These are phyloP conservation scores for Abelmoschus esculentus DNA, from an alignment of 345 rosid genomes.

Conservation along the genomic window DNA sequence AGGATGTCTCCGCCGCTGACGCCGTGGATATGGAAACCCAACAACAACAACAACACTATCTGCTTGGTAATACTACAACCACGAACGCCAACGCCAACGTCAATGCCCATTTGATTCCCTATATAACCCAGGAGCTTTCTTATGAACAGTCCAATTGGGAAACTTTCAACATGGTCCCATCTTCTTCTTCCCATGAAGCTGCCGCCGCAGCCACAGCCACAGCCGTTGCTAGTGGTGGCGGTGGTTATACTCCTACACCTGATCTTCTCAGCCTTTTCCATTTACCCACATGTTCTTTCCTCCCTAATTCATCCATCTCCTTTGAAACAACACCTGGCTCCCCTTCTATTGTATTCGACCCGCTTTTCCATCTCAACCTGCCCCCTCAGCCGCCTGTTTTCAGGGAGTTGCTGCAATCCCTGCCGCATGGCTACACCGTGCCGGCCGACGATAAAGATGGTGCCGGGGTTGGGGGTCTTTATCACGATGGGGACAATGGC, in stretches of 20 bases:
- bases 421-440: slow-evolving; percentile 30
- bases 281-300: slow-evolving; percentile 35
- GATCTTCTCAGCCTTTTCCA: slow-evolving; percentile 65
- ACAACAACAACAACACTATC: slow-evolving; percentile 22
- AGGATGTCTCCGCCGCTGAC: slow-evolving; percentile 1
- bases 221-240: not conserved
- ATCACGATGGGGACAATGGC: slow-evolving; percentile 37
- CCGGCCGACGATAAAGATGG: slow-evolving; percentile 29
- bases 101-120: slow-evolving; percentile 27
- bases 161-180: slow-evolving; percentile 21
- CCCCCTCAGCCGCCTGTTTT: slow-evolving; percentile 63
- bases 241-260: slow-evolving; percentile 28
- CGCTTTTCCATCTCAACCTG: slow-evolving; percentile 45
- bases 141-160: slow-evolving; percentile 36
- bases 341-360: slow-evolving; percentile 46
- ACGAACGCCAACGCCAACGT: not conserved
- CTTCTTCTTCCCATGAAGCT: slow-evolving; percentile 12
- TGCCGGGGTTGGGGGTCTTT: slow-evolving; percentile 7
- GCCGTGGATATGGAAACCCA: slow-evolving; percentile 32
- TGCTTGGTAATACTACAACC: not conserved
- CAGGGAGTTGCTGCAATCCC: slow-evolving; percentile 33
- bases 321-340: slow-evolving; percentile 27
- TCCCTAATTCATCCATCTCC: slow-evolving; percentile 39
- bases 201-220: not conserved
- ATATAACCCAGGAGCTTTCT: slow-evolving; percentile 20